Evolutionary conservation across 2,329 filamentous ascomycete species (phyloP).

Genomic region (Stemphylium vesicarium): DNA sequence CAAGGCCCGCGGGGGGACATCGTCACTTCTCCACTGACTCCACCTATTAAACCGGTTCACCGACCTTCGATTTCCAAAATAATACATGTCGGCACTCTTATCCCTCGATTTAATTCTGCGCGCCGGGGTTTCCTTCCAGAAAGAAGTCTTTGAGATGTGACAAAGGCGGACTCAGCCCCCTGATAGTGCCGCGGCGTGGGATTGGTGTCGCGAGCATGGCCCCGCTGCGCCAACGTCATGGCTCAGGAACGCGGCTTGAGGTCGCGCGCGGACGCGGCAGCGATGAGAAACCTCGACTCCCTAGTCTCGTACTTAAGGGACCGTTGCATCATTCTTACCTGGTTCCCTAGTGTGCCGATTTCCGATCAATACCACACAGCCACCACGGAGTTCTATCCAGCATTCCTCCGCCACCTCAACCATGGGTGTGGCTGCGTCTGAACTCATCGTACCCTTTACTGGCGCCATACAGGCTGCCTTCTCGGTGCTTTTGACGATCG

Average conservation of each 20-base stretch:
- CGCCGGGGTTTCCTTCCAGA: too few relatives aligned
- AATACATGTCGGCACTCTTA: too few relatives aligned
- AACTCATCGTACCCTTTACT: constrained; percentile 54
- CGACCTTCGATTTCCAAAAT: too few relatives aligned
- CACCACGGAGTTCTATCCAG: not conserved
- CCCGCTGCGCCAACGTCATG: constrained; percentile 15
- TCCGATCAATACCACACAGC: not conserved
- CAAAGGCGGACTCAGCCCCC: not conserved
- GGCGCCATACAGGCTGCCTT: constrained; percentile 63
- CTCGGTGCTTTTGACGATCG: constrained; percentile 61
- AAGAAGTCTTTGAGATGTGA: not conserved
- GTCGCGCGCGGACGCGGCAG: constrained; percentile 9
- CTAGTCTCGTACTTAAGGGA: not conserved
- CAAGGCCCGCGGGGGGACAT: too few relatives aligned
- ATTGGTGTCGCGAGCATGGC: constrained; percentile 9
- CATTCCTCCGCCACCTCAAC: not conserved
- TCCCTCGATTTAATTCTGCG: too few relatives aligned
- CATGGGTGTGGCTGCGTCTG: constrained; percentile 34
- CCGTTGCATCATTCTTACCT: not conserved
- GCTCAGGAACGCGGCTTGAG: constrained; percentile 12
- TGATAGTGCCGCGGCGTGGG: constrained; percentile 12
- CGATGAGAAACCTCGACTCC: not conserved
- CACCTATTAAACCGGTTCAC: too few relatives aligned
- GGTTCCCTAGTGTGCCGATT: constrained; percentile 1
- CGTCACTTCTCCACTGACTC: too few relatives aligned